Percentiles rank a stretch among this genome's conserved stretches.
phyloP scores from a whole-genome alignment of 306 rosid genomes.

The Cicer judaicum region DNA sequence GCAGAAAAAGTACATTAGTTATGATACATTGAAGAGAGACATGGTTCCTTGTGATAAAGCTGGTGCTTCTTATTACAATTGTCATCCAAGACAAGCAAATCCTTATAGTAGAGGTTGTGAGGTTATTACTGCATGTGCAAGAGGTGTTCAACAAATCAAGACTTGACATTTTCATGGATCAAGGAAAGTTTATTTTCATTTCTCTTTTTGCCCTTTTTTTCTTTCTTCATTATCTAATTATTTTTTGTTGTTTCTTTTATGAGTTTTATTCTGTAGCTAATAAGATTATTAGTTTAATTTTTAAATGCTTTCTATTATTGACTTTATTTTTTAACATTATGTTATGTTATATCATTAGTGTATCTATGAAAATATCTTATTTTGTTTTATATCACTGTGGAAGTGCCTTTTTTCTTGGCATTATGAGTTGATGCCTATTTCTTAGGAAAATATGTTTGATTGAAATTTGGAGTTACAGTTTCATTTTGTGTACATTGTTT shows the following conservation, averaged over 20 bases:
- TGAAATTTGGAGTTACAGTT: constrained; percentile 6
- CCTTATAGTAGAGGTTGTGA: constrained; percentile 87
- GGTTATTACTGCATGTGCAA: constrained; percentile 81
- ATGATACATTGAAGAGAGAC: constrained; percentile 81
- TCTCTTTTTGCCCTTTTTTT: constrained; percentile 8
- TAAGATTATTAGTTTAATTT: constrained; percentile 43
- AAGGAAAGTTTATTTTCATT: constrained; percentile 17
- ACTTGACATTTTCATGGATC: constrained; percentile 24
- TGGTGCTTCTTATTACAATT: constrained; percentile 91
- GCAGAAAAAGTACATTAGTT: constrained; percentile 86
- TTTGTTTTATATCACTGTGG: constrained; percentile 11
- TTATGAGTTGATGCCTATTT: background rate
- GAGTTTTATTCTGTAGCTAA: constrained; percentile 40
- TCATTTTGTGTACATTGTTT: constrained; percentile 3
- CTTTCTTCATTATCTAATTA: constrained; percentile 6
- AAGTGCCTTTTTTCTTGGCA: constrained; percentile 27
- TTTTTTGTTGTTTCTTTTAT: constrained; percentile 16
- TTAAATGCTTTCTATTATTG: constrained; percentile 39
- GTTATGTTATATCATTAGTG: constrained; percentile 9
- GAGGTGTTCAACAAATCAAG: constrained; percentile 58
- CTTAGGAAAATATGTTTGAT: background rate
- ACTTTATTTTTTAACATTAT: constrained; percentile 20
- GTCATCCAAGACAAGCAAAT: constrained; percentile 69
- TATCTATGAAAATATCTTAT: constrained; percentile 42
- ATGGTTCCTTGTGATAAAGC: constrained; percentile 80